Evolutionary conservation across 1,139 yeast species (phyloP).

Genomic region (Debaryomyces sp.): DNA sequence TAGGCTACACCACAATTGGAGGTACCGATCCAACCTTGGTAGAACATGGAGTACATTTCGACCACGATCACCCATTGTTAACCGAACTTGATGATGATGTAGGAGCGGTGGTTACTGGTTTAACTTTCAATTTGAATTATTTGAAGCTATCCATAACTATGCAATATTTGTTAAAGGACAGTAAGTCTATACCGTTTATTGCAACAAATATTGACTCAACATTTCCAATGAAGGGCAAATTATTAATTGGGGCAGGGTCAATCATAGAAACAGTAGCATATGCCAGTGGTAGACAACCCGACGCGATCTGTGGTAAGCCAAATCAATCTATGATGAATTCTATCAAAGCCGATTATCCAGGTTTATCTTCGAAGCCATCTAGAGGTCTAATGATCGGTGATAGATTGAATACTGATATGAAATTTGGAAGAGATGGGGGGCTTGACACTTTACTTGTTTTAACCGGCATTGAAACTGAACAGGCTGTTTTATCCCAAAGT

Average conservation of each 20-base stretch:
- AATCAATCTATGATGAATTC: conserved; percentile 88
- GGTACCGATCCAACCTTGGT: conserved; percentile 39
- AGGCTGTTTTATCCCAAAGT: conserved; percentile 47
- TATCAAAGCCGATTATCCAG: conserved; percentile 66
- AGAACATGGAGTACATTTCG: conserved; percentile 34
- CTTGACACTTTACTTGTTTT: conserved; percentile 81
- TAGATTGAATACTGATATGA: conserved; percentile 91
- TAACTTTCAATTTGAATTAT: conserved; percentile 76
- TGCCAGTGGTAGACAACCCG: conserved; percentile 71
- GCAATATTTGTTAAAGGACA: conserved; percentile 66
- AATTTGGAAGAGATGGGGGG: conserved; percentile 86
- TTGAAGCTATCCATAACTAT: conserved; percentile 79
- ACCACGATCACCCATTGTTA: conserved; percentile 36
- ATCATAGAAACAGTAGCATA: conserved; percentile 78
- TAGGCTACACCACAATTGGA: conserved; percentile 47
- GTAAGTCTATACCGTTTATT: conserved; percentile 71
- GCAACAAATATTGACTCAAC: conserved; percentile 98
- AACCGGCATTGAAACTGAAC: conserved; percentile 86
- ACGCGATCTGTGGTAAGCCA: conserved; percentile 87
- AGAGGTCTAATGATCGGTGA: conserved; percentile 94
- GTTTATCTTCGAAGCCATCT: conserved; percentile 51
- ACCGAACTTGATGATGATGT: conserved; percentile 65
- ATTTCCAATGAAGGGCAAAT: conserved; percentile 83
- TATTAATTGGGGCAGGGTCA: conserved; percentile 95
- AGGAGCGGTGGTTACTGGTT: conserved; percentile 89